phyloP scores from a whole-genome alignment of 1,284 basidiomycete genomes.

The Vanrija pseudolonga region DNA sequence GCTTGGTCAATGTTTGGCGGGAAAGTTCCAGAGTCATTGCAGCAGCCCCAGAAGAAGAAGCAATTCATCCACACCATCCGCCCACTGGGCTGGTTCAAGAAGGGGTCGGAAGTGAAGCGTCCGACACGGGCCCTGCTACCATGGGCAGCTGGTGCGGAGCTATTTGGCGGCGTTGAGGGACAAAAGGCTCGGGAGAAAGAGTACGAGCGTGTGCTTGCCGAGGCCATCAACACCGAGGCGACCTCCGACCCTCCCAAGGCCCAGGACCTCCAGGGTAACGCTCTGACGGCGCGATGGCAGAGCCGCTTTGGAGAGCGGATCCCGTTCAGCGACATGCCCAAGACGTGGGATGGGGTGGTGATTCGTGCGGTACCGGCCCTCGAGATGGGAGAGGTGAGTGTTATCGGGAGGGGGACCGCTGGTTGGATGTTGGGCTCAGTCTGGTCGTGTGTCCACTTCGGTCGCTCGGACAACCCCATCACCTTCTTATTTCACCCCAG shows the following conservation, averaged over 20 bases:
- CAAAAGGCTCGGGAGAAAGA: constrained; percentile 29
- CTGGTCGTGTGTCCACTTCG: too few species aligned
- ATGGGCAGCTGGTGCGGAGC: constrained; percentile 26
- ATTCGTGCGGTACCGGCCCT: constrained; percentile 32
- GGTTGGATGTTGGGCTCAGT: background rate
- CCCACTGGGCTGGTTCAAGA: constrained; percentile 37
- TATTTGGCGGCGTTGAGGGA: constrained; percentile 29
- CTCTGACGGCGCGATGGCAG: constrained; percentile 24
- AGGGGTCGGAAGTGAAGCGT: constrained; percentile 18
- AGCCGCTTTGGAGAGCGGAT: constrained; percentile 28
- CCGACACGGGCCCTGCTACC: constrained; percentile 30
- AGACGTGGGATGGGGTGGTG: constrained; percentile 26
- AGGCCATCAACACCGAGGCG: constrained; percentile 23
- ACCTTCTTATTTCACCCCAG: too few species aligned
- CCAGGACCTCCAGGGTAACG: background rate
- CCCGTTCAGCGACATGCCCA: constrained; percentile 26
- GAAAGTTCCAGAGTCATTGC: constrained; percentile 4
- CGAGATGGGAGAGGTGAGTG: constrained; percentile 31
- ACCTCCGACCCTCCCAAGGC: constrained; percentile 15
- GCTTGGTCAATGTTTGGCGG: constrained; percentile 20
- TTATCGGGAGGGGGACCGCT: too few species aligned
- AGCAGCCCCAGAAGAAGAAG: background rate
- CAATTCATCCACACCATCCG: constrained; percentile 25
- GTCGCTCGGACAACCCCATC: too few species aligned
- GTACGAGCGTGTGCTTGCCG: constrained; percentile 21